A percentile compares a stretch with the other conserved stretches of the same genome.
phyloP scores from a whole-genome alignment of 257 asterid genomes.

The Asclepias syriaca region DNA sequence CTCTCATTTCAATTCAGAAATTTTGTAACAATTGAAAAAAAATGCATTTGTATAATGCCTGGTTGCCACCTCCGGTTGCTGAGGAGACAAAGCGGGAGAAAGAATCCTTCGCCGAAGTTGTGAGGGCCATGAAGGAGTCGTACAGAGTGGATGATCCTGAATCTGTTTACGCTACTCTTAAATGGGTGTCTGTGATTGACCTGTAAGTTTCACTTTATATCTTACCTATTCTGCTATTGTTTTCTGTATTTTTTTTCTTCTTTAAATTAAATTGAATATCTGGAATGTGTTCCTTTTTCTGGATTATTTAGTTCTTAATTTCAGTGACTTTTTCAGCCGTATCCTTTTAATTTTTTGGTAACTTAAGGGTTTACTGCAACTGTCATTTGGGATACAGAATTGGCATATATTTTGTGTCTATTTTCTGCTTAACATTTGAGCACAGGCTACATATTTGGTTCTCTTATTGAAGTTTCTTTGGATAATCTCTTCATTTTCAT shows the following conservation, averaged over 20 bases:
- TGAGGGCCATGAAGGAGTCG: conserved; percentile 62
- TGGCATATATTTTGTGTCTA: neutral
- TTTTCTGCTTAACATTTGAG: neutral
- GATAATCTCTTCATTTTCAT: neutral
- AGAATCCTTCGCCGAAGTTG: conserved; percentile 70
- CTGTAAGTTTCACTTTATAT: conserved; percentile 51
- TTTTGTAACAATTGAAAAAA: conserved; percentile 9
- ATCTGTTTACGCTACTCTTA: conserved; percentile 84
- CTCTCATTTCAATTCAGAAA: neutral
- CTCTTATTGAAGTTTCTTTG: neutral
- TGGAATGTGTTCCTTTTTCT: neutral
- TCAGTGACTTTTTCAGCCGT: neutral
- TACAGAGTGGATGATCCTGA: conserved; percentile 70
- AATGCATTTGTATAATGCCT: conserved; percentile 95
- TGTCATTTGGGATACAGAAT: neutral
- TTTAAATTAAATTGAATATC: neutral
- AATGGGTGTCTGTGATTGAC: conserved; percentile 83
- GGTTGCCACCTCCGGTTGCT: conserved; percentile 98
- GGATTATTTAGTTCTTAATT: neutral
- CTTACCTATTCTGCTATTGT: too few species aligned
- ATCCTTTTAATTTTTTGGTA: neutral
- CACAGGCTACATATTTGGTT: neutral
- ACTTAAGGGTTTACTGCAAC: too few species aligned
- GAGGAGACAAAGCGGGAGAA: conserved; percentile 79
- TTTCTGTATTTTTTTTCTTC: neutral